phyloP scores from a whole-genome alignment of 2,329 filamentous ascomycete genomes.

The Zymoseptoria crescenta region DNA sequence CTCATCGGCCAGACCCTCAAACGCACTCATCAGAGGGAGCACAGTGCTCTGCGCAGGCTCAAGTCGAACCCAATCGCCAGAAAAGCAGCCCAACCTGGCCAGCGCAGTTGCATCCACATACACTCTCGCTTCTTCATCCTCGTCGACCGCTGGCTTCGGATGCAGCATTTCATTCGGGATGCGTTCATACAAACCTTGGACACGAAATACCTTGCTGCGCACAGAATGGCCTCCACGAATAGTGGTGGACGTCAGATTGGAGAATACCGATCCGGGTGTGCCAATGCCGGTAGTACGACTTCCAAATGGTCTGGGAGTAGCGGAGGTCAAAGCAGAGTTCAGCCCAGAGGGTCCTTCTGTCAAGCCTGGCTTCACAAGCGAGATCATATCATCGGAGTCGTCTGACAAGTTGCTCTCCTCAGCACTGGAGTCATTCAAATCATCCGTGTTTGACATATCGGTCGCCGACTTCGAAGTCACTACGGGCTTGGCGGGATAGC shows the following conservation, averaged over 20 bases:
- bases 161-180: conserved; percentile 75
- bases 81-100: conserved; percentile 89
- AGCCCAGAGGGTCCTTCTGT: conserved; percentile 71
- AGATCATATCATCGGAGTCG: conserved; percentile 92
- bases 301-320: conserved; percentile 69
- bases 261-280: conserved; percentile 83
- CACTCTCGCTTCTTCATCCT: conserved; percentile 77
- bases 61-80: conserved; percentile 89
- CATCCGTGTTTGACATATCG: conserved; percentile 38
- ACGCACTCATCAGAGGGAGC: conserved; percentile 56
- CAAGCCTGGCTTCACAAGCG: conserved; percentile 69
- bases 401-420: conserved; percentile 77
- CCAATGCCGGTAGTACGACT: conserved; percentile 65
- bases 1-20: conserved; percentile 58
- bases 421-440: conserved; percentile 52
- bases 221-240: conserved; percentile 60
- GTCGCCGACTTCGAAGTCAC: conserved; percentile 30
- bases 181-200: conserved; percentile 63
- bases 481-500: conserved; percentile 34
- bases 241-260: conserved; percentile 77
- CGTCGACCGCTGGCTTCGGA: conserved; percentile 73
- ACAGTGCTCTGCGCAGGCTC: conserved; percentile 70
- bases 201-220: conserved; percentile 73
- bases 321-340: conserved; percentile 69
- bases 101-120: conserved; percentile 85